Base-by-base conservation (phyloP, 768 basidiomycete species). In the Cantharellus cinnabarinus region DNA sequence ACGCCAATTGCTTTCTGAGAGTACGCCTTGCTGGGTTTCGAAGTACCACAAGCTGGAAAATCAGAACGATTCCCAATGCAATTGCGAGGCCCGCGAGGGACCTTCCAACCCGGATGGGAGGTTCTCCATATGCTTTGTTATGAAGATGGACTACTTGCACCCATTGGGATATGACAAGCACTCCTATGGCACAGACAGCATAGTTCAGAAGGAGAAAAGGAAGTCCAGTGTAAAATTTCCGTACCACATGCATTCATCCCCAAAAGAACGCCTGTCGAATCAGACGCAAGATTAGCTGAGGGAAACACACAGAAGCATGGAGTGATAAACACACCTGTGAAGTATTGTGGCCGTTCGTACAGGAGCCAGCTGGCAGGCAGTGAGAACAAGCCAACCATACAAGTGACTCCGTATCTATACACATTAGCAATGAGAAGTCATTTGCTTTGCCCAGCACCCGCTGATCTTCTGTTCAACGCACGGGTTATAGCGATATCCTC, bases 401-500 rank as follows among this genome's bases (percentile, higher is more conserved):
- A 62, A 14, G 57, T 52, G 5, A 66, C 55, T 5, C 66, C 66
- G 29, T 48, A 48, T 10, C 44, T 48, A 48, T 48, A 10, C 10
- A 60, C 54, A 64, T 38, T 61, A 60, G 42, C 42, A 41, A 40
- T 20, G 60, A 39, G 56, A 5, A 57, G 39, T 61, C 29, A 58
- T 37, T 29, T 29, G 20, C 20, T 29, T 29, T 29, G 20, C 20
- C 20, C 20, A 29, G 20, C 20, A 29, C 20, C 20, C 20, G 20
- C 20, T 29, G 20, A 29, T 29, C 20, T 15, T 53, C 4, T 20
- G 41, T 53, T 35, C 59, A 52, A 56, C 44, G 44, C 57, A 68
- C 39, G 67, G 67, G 58, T 68, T 68, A 59, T 62, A 69, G 14
- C 14, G 34, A 59, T 64, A 68, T 4, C 68, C 66, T 4, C 69